Conservation (phyloP, 495 filamentous ascomycete genomes). For the Aspergillus ellipticus region DNA sequence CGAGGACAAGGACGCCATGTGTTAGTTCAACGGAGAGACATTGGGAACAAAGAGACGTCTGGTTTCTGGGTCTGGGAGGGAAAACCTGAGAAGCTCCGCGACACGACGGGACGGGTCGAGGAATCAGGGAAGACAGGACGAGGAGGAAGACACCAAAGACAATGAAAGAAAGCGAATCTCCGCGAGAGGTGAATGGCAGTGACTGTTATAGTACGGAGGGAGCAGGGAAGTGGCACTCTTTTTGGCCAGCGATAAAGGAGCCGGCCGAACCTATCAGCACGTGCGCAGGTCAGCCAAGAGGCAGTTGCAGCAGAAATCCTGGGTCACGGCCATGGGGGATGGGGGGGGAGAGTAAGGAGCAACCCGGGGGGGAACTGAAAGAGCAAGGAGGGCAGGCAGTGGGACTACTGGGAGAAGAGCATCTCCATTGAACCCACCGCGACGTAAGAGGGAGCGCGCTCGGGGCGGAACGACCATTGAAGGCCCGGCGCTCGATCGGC, state of each 20-base stretch:
- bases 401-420: too few species aligned
- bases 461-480: constrained; percentile 5
- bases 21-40: constrained; percentile 15
- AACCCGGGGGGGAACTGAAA: too few species aligned
- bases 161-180: neutral
- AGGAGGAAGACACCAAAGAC: too few species aligned
- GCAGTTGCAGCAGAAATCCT: neutral
- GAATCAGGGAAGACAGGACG: neutral
- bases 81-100: neutral
- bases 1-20: constrained; percentile 17
- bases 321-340: too few species aligned
- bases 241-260: constrained; percentile 1
- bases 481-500: constrained; percentile 15
- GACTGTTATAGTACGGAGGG: neutral
- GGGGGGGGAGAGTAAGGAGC: neutral
- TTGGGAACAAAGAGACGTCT: neutral
- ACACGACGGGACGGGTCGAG: neutral
- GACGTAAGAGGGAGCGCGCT: neutral
- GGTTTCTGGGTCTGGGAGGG: constrained; percentile 6
- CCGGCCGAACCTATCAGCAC: constrained; percentile 10
- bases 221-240: neutral
- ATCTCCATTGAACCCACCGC: neutral
- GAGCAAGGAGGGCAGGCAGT: too few species aligned
- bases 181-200: neutral
- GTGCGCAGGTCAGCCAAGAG: constrained; percentile 9